Evolutionary conservation across 2,329 filamentous ascomycete genomes (phyloP).

Genomic region (Cladosporium sp.): DNA sequence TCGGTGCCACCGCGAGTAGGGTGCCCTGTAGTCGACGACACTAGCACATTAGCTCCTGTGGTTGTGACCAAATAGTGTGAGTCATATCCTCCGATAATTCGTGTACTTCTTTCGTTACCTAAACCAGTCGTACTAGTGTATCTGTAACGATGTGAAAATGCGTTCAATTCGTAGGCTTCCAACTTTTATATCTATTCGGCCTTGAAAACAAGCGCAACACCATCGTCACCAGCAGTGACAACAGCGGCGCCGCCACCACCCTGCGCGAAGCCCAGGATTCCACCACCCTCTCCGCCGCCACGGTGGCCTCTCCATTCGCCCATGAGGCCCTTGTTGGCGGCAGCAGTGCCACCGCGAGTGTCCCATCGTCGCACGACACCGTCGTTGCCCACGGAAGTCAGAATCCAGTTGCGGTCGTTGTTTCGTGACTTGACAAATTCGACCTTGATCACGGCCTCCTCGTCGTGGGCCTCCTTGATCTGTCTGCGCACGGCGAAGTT

Average conservation of each 20-base stretch:
- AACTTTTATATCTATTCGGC: constrained; percentile 17
- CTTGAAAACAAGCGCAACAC: constrained; percentile 67
- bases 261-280: constrained; percentile 89
- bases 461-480: constrained; percentile 79
- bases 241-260: constrained; percentile 70
- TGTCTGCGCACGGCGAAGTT: constrained; percentile 83
- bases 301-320: constrained; percentile 91
- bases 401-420: constrained; percentile 56
- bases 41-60: background rate
- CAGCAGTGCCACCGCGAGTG: constrained; percentile 65
- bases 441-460: constrained; percentile 88
- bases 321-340: constrained; percentile 68
- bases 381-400: constrained; percentile 90
- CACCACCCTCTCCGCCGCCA: constrained; percentile 80
- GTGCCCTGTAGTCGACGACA: background rate
- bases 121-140: background rate
- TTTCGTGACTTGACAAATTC: constrained; percentile 67
- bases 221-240: constrained; percentile 89
- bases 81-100: background rate
- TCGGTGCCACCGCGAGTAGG: too few relatives aligned
- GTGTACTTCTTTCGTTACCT: background rate
- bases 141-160: background rate
- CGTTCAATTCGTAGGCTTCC: constrained; percentile 1
- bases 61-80: background rate
- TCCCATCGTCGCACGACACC: constrained; percentile 92